These are phyloP conservation scores for Euclidium syriacum DNA, from an alignment of 345 rosid species.

Conservation along the genomic window DNA sequence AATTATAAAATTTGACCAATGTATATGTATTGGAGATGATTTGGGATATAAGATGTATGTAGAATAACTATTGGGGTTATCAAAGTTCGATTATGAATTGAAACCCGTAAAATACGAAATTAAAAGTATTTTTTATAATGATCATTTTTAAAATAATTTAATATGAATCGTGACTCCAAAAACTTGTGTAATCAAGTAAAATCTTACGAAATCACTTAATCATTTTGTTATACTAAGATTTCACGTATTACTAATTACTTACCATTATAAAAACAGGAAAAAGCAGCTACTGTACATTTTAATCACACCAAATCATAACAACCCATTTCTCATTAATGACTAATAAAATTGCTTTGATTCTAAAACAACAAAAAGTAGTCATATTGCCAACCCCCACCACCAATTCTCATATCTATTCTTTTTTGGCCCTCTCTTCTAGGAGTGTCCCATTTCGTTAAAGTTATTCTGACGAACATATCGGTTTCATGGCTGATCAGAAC, in stretches of 20 bases:
- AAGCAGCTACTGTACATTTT: background rate
- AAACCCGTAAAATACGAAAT: no score
- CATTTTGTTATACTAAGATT: background rate
- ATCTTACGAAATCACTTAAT: background rate
- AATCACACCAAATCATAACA: constrained; percentile 23
- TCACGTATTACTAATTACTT: background rate
- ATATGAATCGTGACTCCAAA: no score
- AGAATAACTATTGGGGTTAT: no score
- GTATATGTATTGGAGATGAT: no score
- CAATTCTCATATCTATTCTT: background rate
- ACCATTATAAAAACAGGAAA: background rate
- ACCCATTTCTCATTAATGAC: background rate
- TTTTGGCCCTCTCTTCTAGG: background rate
- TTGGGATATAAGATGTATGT: no score
- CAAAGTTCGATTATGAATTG: no score
- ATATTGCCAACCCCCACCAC: constrained; percentile 1
- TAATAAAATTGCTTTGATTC: constrained; percentile 7
- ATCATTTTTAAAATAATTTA: no score
- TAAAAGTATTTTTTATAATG: no score
- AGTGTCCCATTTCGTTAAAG: no score
- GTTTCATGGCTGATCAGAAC: no score
- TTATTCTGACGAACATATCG: no score
- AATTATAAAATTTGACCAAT: no score
- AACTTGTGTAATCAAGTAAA: background rate
- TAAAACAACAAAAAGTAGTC: constrained; percentile 8